Percentiles rank a stretch among this genome's conserved stretches.
Evolutionary conservation across 106 monocot genomes (phyloP).

Genomic region (Chionographis japonica): DNA sequence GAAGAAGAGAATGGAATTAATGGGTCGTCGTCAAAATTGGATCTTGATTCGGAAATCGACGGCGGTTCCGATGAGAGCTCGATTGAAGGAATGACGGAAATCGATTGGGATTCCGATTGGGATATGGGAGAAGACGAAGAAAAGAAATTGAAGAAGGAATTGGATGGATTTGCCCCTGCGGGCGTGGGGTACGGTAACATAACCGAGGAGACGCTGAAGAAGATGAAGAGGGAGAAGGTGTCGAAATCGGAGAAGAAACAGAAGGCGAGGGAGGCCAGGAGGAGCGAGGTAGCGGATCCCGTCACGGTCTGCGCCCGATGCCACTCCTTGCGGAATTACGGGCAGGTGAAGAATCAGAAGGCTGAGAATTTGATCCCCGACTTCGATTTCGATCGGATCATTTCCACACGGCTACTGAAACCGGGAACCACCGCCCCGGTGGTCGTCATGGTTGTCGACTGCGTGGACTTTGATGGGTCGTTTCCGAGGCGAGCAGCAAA

Average conservation of each 20-base stretch:
- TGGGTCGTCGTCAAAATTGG: constrained; percentile 22
- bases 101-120: constrained; percentile 61
- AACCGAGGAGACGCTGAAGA: constrained; percentile 54
- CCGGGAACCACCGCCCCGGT: constrained; percentile 53
- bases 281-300: constrained; percentile 22
- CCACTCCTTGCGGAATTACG: constrained; percentile 90
- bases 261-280: constrained; percentile 50
- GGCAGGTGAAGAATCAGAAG: constrained; percentile 75
- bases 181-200: constrained; percentile 88
- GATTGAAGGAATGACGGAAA: constrained; percentile 5
- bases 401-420: constrained; percentile 63
- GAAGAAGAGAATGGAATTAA: constrained; percentile 36
- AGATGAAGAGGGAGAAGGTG: constrained; percentile 59
- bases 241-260: constrained; percentile 89
- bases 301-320: constrained; percentile 80
- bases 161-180: constrained; percentile 73
- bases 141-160: constrained; percentile 37
- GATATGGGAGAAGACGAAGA: constrained; percentile 40
- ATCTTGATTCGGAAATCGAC: constrained; percentile 25
- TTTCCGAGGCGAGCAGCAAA: constrained; percentile 89
- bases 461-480: constrained; percentile 88
- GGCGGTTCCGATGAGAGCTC: constrained; percentile 17
- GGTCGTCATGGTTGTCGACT: constrained; percentile 89
- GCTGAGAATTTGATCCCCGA: constrained; percentile 93
- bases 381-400: constrained; percentile 85